Percentiles rank a stretch among this genome's conserved stretches.
These are phyloP conservation scores for Edaphochlamys debaryana DNA, from an alignment of 139 green algal species.

Conservation along the genomic window DNA sequence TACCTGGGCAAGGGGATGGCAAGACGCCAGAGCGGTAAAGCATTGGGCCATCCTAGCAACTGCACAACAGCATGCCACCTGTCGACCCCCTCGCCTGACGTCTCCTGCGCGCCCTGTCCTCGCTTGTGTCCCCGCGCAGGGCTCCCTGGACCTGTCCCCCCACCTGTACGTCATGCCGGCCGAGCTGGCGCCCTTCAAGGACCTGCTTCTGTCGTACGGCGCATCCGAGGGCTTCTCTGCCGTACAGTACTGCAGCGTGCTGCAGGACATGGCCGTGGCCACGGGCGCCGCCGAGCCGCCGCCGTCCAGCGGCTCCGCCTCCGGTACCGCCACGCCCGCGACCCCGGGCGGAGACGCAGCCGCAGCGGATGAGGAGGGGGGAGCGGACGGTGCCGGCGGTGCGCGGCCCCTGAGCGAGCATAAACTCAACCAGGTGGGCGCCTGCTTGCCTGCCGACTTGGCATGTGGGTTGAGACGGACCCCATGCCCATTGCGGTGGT, in stretches of 20 bases:
- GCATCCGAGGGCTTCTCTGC: constrained; percentile 67
- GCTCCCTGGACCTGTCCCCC: constrained; percentile 75
- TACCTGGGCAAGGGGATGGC: too few species aligned
- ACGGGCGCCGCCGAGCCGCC: background rate
- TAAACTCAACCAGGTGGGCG: constrained; percentile 20
- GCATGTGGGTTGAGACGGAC: too few species aligned
- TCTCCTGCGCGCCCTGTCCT: too few species aligned
- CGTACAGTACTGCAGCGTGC: constrained; percentile 66
- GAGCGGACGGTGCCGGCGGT: background rate
- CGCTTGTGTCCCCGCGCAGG: too few species aligned
- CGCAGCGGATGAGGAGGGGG: background rate
- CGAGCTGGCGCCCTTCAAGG: constrained; percentile 77
- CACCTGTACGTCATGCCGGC: constrained; percentile 76
- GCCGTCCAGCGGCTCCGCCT: background rate
- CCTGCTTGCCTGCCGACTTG: too few species aligned
- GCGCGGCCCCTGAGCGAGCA: background rate
- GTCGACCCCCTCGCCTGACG: too few species aligned
- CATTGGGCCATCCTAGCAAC: too few species aligned
- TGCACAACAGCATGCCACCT: too few species aligned
- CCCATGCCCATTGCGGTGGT: too few species aligned
- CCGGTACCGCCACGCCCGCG: background rate
- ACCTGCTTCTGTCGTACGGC: constrained; percentile 70
- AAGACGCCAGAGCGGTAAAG: too few species aligned
- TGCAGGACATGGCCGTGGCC: constrained; percentile 59
- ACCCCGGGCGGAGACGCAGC: background rate